Evolutionary conservation across 2,329 filamentous ascomycete genomes (phyloP).

Genomic region (Botrytis galanthina): DNA sequence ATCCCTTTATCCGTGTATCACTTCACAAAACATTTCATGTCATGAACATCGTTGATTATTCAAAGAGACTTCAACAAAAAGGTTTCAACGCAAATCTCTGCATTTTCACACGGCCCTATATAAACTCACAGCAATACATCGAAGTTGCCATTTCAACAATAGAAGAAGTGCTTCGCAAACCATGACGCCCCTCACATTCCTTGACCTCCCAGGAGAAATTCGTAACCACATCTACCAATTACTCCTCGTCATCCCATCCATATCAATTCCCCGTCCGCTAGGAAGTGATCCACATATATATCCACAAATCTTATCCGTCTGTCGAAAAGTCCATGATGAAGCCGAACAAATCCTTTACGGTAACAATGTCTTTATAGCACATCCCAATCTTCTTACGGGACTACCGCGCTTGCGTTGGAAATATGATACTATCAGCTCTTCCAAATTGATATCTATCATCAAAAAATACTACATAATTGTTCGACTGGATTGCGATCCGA

Average conservation of each 20-base stretch:
- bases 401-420: slow-evolving; percentile 44
- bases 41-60: neutral
- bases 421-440: slow-evolving; percentile 40
- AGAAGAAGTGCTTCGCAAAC: neutral
- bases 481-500: slow-evolving; percentile 49
- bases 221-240: slow-evolving; percentile 54
- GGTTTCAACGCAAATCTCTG: neutral
- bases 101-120: no score
- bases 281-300: slow-evolving; percentile 36
- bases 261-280: slow-evolving; percentile 26
- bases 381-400: slow-evolving; percentile 45
- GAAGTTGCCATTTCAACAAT: neutral
- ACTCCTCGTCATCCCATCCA: slow-evolving; percentile 33
- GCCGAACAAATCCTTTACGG: slow-evolving; percentile 46
- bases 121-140: neutral
- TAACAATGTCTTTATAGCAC: slow-evolving; percentile 50
- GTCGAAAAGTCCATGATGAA: slow-evolving; percentile 31
- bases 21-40: neutral
- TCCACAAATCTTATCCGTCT: slow-evolving; percentile 31
- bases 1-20: neutral
- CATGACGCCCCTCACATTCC: slow-evolving; percentile 29
- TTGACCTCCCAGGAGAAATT: slow-evolving; percentile 56
- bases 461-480: slow-evolving; percentile 46
- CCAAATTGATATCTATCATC: slow-evolving; percentile 40
- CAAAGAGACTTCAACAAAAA: neutral